Conservation (phyloP, 108 stramenopile genomes). For the Nitzschia inconspicua region DNA sequence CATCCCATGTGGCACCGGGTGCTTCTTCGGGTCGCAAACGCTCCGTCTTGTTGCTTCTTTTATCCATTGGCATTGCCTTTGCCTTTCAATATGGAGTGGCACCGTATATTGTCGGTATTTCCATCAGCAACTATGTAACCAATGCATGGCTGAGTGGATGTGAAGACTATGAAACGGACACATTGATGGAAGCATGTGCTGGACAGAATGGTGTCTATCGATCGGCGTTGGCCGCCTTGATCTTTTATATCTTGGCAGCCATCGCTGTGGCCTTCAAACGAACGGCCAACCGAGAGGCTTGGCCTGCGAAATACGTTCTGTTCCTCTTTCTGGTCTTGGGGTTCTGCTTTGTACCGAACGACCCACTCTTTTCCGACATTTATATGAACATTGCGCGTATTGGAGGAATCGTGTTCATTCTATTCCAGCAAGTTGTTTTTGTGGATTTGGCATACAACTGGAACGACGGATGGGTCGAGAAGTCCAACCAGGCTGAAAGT, state of each 20-base stretch:
- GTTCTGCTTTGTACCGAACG: conserved; percentile 76
- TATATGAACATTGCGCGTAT: conserved; percentile 71
- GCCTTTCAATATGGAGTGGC: conserved; percentile 78
- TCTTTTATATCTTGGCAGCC: conserved; percentile 70
- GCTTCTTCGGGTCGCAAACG: conserved; percentile 73
- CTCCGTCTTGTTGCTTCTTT: conserved; percentile 5
- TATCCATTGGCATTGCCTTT: conserved; percentile 11
- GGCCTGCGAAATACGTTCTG: conserved; percentile 82
- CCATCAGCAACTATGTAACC: conserved; percentile 37
- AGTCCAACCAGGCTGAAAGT: conserved; percentile 62
- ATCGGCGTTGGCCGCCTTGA: conserved; percentile 39
- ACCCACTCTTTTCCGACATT: conserved; percentile 61
- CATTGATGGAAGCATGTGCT: conserved; percentile 54
- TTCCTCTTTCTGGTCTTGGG: conserved; percentile 59
- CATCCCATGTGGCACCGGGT: conserved; percentile 61
- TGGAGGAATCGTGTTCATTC: conserved; percentile 68
- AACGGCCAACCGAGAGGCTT: conserved; percentile 75
- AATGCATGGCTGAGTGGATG: conserved; percentile 71
- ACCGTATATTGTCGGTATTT: conserved; percentile 34
- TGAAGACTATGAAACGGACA: conserved; percentile 22
- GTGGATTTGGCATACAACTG: conserved; percentile 86
- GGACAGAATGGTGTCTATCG: conserved; percentile 83
- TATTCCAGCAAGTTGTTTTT: conserved; percentile 80
- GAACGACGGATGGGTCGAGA: conserved; percentile 85
- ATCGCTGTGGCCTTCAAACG: conserved; percentile 63